Evolutionary conservation across 2,329 filamentous ascomycete species (phyloP).

Genomic region (Ophiocordyceps camponoti-floridani): DNA sequence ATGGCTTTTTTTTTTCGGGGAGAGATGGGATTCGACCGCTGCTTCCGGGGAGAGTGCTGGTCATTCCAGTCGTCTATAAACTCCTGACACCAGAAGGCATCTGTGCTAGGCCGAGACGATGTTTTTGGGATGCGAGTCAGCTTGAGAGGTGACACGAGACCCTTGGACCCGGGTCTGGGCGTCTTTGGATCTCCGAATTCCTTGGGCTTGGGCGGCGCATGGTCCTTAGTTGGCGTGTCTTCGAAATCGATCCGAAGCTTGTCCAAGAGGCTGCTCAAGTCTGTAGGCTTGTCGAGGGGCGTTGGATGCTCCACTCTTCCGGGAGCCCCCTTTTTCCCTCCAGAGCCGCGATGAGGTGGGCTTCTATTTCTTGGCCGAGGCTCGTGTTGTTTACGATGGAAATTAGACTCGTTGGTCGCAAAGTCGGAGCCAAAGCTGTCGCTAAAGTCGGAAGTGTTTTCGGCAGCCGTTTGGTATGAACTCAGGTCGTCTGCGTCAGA

Average conservation of each 20-base stretch:
- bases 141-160: slow-evolving; percentile 14
- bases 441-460: slow-evolving; percentile 5
- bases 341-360: not conserved
- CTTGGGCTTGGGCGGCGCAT: not conserved
- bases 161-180: slow-evolving; percentile 7
- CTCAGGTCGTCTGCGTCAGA: slow-evolving; percentile 6
- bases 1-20: slow-evolving; percentile 3
- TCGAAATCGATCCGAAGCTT: not conserved
- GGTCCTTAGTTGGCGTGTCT: not conserved
- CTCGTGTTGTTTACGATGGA: not conserved
- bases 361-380: not conserved
- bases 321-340: not conserved
- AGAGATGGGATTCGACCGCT: slow-evolving; percentile 4
- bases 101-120: slow-evolving; percentile 32
- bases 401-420: not conserved
- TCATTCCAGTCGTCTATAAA: slow-evolving; percentile 47
- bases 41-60: slow-evolving; percentile 34
- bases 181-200: slow-evolving; percentile 4
- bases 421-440: slow-evolving; percentile 5
- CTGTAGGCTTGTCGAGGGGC: not conserved
- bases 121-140: slow-evolving; percentile 27
- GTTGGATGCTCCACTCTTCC: not conserved
- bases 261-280: not conserved
- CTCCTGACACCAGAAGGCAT: slow-evolving; percentile 42
- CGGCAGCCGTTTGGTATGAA: slow-evolving; percentile 8